phyloP scores from a whole-genome alignment of 139 green algal genomes.

The Chlorella sp. region DNA sequence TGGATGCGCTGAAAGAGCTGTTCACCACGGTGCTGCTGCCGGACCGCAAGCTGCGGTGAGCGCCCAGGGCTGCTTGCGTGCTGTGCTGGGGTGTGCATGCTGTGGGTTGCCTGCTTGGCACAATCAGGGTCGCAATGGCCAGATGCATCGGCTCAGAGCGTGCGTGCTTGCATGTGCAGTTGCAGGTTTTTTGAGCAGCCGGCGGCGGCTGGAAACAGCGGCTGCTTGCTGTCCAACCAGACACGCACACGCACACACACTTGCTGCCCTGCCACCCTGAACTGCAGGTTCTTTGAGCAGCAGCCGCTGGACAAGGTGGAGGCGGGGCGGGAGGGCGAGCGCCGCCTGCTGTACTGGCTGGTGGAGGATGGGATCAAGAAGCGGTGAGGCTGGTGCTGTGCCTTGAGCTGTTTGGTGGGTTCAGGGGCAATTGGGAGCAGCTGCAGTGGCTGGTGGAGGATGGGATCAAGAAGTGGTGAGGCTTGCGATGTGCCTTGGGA shows the following conservation, averaged over 20 bases:
- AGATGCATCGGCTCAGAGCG: too few species aligned
- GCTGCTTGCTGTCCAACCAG: background rate
- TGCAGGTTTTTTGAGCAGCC: too few species aligned
- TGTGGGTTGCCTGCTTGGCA: too few species aligned
- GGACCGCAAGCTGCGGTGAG: constrained; percentile 84
- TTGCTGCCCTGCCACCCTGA: background rate
- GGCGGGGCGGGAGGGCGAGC: constrained; percentile 60
- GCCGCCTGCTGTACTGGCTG: constrained; percentile 81
- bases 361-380: constrained; percentile 90
- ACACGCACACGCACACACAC: too few species aligned
- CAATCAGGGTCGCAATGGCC: too few species aligned
- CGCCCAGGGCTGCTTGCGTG: background rate
- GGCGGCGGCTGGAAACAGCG: too few species aligned
- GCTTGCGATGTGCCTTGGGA: too few species aligned
- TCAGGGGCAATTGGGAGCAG: too few species aligned
- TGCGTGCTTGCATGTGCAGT: too few species aligned
- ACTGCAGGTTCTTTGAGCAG: constrained; percentile 64
- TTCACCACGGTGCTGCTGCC: constrained; percentile 87
- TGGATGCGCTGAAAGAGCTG: constrained; percentile 87
- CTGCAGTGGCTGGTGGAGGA: constrained; percentile 91
- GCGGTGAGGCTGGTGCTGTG: constrained; percentile 40
- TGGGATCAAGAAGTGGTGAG: constrained; percentile 64
- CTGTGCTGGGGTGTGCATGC: too few species aligned
- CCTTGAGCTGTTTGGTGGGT: too few species aligned
- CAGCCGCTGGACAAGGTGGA: constrained; percentile 57